A percentile compares a stretch with the other conserved stretches of the same genome.
Evolutionary conservation across 306 rosid species (phyloP).

Genomic region (Prunus persica): DNA sequence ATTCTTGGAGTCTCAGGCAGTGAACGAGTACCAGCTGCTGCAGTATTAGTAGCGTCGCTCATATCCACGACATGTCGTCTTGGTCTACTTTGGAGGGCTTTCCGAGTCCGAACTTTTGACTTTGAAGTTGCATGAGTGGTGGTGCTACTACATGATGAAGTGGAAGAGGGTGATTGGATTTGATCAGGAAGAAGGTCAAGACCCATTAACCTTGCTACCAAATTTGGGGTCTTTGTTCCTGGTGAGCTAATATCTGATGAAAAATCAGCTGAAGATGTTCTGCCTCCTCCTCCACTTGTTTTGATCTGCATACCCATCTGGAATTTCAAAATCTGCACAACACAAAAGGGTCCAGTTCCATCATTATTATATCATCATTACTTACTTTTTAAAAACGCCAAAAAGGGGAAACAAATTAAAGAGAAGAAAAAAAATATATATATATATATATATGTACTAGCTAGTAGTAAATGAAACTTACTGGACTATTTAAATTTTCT

Average conservation of each 20-base stretch:
- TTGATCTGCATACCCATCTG: conserved; percentile 70
- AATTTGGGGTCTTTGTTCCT: conserved; percentile 75
- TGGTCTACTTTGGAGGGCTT: conserved; percentile 29
- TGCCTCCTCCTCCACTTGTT: conserved; percentile 39
- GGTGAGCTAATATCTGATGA: conserved; percentile 73
- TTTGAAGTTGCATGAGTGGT: conserved; percentile 18
- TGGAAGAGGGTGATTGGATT: conserved; percentile 35
- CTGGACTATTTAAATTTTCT: conserved; percentile 57
- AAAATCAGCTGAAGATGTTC: conserved; percentile 30
- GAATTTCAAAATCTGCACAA: conserved; percentile 28
- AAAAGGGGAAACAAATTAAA: neutral
- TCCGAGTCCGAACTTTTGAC: conserved; percentile 5
- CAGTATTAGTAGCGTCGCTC: neutral
- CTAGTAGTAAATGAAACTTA: conserved; percentile 29
- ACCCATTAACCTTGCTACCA: conserved; percentile 96
- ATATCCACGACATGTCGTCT: conserved; percentile 33
- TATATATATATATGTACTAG: neutral
- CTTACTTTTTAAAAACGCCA: conserved; percentile 12
- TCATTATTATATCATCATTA: conserved; percentile 14
- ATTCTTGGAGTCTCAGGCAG: conserved; percentile 79
- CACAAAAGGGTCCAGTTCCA: conserved; percentile 5
- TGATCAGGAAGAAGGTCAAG: conserved; percentile 86
- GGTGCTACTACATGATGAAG: conserved; percentile 23
- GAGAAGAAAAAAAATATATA: neutral
- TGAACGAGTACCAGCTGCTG: conserved; percentile 40